These are phyloP conservation scores for Epichloe festucae DNA, from an alignment of 2,329 filamentous ascomycete species.

Conservation along the genomic window DNA sequence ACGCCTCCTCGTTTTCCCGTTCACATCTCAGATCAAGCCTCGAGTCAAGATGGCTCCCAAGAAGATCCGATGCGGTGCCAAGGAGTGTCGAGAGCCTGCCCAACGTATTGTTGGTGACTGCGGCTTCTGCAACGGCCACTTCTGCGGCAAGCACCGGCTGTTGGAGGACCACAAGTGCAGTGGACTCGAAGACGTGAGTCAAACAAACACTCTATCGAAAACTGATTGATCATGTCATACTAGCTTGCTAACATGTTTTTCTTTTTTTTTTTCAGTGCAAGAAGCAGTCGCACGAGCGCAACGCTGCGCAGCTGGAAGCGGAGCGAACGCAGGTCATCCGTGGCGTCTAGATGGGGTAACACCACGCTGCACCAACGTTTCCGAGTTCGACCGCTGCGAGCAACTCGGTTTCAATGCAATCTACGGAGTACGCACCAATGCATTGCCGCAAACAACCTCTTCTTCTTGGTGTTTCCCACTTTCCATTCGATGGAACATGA, in stretches of 20 bases:
- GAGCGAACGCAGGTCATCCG: slow-evolving; percentile 92
- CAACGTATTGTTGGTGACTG: slow-evolving; percentile 95
- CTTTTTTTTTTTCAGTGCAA: slow-evolving; percentile 51
- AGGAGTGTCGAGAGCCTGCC: slow-evolving; percentile 75
- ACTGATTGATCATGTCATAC: not conserved
- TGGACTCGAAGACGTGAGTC: slow-evolving; percentile 72
- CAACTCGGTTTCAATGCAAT: not conserved
- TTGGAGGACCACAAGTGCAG: slow-evolving; percentile 89
- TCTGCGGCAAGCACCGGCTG: slow-evolving; percentile 88
- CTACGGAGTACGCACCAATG: not conserved
- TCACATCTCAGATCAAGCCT: not conserved
- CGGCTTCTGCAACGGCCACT: slow-evolving; percentile 85
- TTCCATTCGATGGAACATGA: slow-evolving; percentile 7
- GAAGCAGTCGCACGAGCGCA: slow-evolving; percentile 90
- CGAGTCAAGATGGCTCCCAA: slow-evolving; percentile 47
- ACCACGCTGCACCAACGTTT: not conserved
- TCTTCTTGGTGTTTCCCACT: not conserved
- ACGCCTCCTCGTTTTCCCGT: not conserved
- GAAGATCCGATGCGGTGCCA: slow-evolving; percentile 76
- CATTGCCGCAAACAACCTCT: not conserved
- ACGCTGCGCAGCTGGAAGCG: slow-evolving; percentile 80
- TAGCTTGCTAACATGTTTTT: slow-evolving; percentile 6
- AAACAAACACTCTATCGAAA: not conserved
- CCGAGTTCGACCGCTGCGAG: not conserved
- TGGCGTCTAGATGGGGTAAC: slow-evolving; percentile 49